Percentiles rank a stretch among this genome's conserved stretches.
Evolutionary conservation across 1,284 basidiomycete species (phyloP).

Genomic region (Filobasidium uniguttulatum): DNA sequence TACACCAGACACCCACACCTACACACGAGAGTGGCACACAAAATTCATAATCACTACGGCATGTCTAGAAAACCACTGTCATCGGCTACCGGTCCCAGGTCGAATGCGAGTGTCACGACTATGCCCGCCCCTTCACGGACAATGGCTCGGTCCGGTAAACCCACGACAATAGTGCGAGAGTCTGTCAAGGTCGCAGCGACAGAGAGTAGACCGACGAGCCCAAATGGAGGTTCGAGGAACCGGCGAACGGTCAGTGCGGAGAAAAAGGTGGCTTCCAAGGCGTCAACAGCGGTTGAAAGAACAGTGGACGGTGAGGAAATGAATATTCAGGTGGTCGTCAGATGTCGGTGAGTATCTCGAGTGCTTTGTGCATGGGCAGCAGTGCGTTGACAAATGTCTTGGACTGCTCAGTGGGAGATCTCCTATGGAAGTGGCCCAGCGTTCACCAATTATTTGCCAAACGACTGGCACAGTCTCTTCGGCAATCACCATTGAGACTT

Average conservation of each 20-base stretch:
- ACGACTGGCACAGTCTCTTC: slow-evolving; percentile 58
- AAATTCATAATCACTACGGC: neutral
- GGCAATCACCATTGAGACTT: slow-evolving; percentile 64
- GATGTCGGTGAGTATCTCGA: slow-evolving; percentile 49
- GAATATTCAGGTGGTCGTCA: slow-evolving; percentile 83
- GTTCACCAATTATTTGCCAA: slow-evolving; percentile 66
- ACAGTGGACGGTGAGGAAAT: slow-evolving; percentile 26
- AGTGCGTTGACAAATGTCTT: neutral
- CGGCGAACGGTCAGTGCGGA: neutral
- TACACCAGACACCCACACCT: too few relatives aligned
- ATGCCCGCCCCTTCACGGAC: slow-evolving; percentile 3
- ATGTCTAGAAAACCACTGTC: slow-evolving; percentile 13
- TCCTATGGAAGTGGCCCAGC: slow-evolving; percentile 53
- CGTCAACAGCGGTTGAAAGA: neutral
- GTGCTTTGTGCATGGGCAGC: neutral
- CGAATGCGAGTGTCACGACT: neutral
- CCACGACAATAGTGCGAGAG: neutral
- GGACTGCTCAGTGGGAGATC: slow-evolving; percentile 50
- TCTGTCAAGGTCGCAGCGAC: slow-evolving; percentile 1
- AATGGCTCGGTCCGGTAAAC: slow-evolving; percentile 6
- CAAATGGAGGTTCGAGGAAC: slow-evolving; percentile 4
- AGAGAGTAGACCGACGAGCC: slow-evolving; percentile 7
- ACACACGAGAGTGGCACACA: too few relatives aligned
- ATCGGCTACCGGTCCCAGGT: slow-evolving; percentile 5
- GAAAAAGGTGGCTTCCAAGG: slow-evolving; percentile 3